Evolutionary conservation across 83 land plant species (phyloP).

Genomic region (Thuja plicata): DNA sequence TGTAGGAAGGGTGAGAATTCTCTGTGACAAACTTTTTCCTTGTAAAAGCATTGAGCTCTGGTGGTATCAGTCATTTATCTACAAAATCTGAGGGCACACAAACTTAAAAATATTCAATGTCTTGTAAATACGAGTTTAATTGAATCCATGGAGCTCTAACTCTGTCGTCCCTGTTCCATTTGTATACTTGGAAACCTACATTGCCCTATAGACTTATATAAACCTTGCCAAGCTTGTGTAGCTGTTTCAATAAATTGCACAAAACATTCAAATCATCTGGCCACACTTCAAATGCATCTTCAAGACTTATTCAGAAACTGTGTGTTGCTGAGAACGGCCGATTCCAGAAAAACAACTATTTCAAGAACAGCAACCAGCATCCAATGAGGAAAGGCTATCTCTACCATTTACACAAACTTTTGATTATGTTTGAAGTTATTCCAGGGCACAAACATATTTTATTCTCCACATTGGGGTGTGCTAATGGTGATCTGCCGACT

Average conservation of each 20-base stretch:
- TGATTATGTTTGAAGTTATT: neutral
- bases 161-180: neutral
- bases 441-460: neutral
- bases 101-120: neutral
- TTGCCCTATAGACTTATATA: neutral
- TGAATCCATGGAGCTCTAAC: neutral
- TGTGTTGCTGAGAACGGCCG: neutral
- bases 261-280: neutral
- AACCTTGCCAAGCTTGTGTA: neutral
- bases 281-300: neutral
- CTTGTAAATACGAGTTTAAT: neutral
- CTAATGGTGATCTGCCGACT: neutral
- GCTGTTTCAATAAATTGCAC: neutral
- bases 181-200: neutral
- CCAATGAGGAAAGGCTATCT: neutral
- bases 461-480: neutral
- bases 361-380: neutral
- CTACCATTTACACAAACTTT: neutral
- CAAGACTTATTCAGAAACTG: neutral
- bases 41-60: neutral
- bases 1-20: neutral
- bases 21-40: neutral
- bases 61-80: neutral
- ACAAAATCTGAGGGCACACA: too few relatives aligned
- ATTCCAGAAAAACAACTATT: neutral